Percentiles rank a stretch among this genome's conserved stretches.
Conservation (phyloP, 768 basidiomycete genomes). For the Lactarius indigo region DNA sequence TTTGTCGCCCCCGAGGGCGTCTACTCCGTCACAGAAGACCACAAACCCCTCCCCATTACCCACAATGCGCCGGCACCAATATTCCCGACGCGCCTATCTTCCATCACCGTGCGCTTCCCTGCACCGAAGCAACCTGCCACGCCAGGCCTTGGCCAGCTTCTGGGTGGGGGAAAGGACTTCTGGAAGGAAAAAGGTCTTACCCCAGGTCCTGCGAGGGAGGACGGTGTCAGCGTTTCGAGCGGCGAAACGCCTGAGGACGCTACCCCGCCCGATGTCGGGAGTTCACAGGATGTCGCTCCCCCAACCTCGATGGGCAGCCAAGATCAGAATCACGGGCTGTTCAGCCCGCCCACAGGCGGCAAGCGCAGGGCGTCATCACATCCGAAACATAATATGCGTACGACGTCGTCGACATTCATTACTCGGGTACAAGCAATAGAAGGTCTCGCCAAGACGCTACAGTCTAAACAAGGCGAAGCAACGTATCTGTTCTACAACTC, state of each 20-base stretch:
- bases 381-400: constrained; percentile 89
- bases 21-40: constrained; percentile 84
- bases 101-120: constrained; percentile 60
- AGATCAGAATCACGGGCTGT: constrained; percentile 52
- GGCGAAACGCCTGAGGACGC: constrained; percentile 72
- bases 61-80: constrained; percentile 37
- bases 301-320: constrained; percentile 39
- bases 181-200: constrained; percentile 48
- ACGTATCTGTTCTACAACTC: constrained; percentile 87
- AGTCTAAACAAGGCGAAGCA: constrained; percentile 78
- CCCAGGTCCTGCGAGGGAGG: constrained; percentile 32
- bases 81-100: constrained; percentile 63
- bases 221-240: constrained; percentile 76
- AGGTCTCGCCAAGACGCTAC: constrained; percentile 64
- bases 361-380: constrained; percentile 64
- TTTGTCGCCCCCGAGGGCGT: constrained; percentile 90
- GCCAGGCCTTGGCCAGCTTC: constrained; percentile 66
- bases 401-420: constrained; percentile 90
- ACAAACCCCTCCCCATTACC: constrained; percentile 53
- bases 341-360: constrained; percentile 44
- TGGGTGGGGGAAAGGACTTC: constrained; percentile 62
- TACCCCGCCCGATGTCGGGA: constrained; percentile 35
- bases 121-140: constrained; percentile 48
- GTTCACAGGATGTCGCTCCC: constrained; percentile 29
- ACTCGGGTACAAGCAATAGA: constrained; percentile 81